Base-by-base conservation (phyloP, 2,329 filamentous ascomycete genomes). In the Talaromyces pinophilus region DNA sequence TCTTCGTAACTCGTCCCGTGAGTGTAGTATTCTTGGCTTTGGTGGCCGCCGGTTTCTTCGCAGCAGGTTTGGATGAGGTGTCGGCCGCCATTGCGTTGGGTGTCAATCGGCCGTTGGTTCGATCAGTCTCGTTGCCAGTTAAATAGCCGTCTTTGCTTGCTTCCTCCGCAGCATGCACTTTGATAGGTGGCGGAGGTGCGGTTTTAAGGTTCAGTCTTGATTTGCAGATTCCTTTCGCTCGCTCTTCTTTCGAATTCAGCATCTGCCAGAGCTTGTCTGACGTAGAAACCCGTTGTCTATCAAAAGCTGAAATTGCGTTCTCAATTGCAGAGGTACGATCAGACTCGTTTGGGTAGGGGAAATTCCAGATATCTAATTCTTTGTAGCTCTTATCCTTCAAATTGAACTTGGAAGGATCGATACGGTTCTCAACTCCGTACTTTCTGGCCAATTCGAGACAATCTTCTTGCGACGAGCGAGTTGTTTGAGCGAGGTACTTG, bases 201-300 rank as follows among this genome's bases (percentile, higher is more conserved):
- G 72, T 77, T 60, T 72, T 74, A 44, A 88, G 80, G 67, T 87
- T 84, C 67, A 88, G 81, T 64, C 83, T 84, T 50, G 87, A 89
- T 38, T 89, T 77, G 46, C 83, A 81, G 68, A 85, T 88, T 59
- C 87, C 87, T 72, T 88, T 87, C 54, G 85, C 85, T 69, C 87
- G 82, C 71, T 89, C 86, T 60, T 86, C 82, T 71, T 83, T 83
- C 7, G 86, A 86, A 64, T 89, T 80, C 67, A 90, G 78, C 69
- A 81, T 81, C 76, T 90, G 87, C 87, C 87, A 90, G 22, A 86
- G 77, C 72, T 84, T 84, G 72, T 89, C 87, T 44, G 84, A 82
- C 69, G 85, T 85, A 6, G 84, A 83, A 19, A 89, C 78, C 33
- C 87, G 82, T 76, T 86, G 81, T 63, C 87, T 83, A 75, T 90